These are phyloP conservation scores for Brassica juncea DNA, from an alignment of 345 rosid species.

Conservation along the genomic window DNA sequence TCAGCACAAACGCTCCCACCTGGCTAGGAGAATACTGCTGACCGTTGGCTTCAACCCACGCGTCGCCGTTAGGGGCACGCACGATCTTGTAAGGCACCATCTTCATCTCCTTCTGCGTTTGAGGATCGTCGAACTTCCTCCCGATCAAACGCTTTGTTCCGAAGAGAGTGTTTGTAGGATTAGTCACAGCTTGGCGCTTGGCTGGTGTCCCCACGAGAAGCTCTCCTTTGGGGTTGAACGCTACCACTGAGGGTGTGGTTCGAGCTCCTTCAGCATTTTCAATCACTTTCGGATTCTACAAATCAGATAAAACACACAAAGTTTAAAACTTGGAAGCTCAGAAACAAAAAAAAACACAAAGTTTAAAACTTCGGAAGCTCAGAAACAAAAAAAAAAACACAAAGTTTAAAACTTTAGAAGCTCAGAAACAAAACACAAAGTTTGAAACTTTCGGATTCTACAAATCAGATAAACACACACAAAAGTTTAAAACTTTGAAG, in stretches of 20 bases:
- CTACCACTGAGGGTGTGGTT: conserved; percentile 90
- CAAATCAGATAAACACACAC: neutral
- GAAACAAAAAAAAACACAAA: neutral
- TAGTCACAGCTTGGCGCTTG: conserved; percentile 92
- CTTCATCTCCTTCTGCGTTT: conserved; percentile 79
- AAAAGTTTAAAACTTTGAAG: neutral
- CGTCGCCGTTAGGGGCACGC: conserved; percentile 88
- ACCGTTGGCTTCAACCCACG: conserved; percentile 87
- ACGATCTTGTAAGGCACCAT: conserved; percentile 93
- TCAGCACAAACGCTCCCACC: conserved; percentile 74
- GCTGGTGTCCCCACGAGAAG: conserved; percentile 90
- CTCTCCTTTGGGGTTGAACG: conserved; percentile 75
- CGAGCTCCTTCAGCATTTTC: conserved; percentile 89
- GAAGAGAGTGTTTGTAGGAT: conserved; percentile 72
- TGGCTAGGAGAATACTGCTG: conserved; percentile 91
- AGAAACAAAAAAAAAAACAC: neutral
- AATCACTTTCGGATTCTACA: conserved; percentile 52
- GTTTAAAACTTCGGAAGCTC: neutral
- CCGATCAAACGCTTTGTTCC: conserved; percentile 90
- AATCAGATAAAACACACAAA: neutral
- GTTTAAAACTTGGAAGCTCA: neutral
- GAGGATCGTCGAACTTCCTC: conserved; percentile 73
- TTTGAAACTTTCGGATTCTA: conserved; percentile 39
- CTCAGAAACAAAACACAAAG: too few species aligned
- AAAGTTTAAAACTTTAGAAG: too few species aligned